These are phyloP conservation scores for Hortaea sp. DNA, from an alignment of 2,329 filamentous ascomycete species.

Conservation along the genomic window DNA sequence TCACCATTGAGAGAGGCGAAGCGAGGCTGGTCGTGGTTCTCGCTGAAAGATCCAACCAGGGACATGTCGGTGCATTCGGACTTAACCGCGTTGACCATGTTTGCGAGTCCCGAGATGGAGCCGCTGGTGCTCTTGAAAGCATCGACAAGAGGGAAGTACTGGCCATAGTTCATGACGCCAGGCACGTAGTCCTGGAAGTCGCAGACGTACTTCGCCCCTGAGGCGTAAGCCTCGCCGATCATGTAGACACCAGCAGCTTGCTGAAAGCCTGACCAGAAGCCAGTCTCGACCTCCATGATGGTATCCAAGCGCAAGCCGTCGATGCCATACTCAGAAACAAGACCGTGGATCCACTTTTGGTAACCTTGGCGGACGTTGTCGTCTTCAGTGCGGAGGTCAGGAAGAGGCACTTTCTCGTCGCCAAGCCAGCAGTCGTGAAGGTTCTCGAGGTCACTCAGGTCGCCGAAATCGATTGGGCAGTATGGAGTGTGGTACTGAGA, in stretches of 20 bases:
- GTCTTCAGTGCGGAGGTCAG: constrained; percentile 51
- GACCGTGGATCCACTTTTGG: constrained; percentile 48
- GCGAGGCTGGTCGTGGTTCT: constrained; percentile 31
- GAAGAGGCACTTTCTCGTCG: constrained; percentile 46
- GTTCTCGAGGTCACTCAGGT: constrained; percentile 22
- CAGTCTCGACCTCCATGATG: constrained; percentile 35
- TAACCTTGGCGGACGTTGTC: constrained; percentile 40
- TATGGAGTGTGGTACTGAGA: constrained; percentile 52
- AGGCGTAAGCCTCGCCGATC: constrained; percentile 37
- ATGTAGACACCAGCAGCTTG: constrained; percentile 31
- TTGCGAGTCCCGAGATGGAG: constrained; percentile 29
- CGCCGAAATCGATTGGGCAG: constrained; percentile 46
- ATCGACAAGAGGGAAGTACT: constrained; percentile 28
- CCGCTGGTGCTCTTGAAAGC: constrained; percentile 29
- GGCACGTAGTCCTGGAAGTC: constrained; percentile 33
- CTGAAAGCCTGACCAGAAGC: constrained; percentile 27
- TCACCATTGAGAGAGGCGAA: constrained; percentile 42
- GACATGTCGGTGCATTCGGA: constrained; percentile 28
- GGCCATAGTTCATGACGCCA: constrained; percentile 40
- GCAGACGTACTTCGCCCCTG: constrained; percentile 29
- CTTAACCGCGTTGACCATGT: constrained; percentile 23
- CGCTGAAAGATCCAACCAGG: constrained; percentile 30
- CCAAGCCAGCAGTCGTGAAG: constrained; percentile 45
- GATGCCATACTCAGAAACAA: constrained; percentile 52
- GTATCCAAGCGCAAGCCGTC: constrained; percentile 45